These are phyloP conservation scores for Sapria himalayana DNA, from an alignment of 345 rosid genomes.

Conservation along the genomic window DNA sequence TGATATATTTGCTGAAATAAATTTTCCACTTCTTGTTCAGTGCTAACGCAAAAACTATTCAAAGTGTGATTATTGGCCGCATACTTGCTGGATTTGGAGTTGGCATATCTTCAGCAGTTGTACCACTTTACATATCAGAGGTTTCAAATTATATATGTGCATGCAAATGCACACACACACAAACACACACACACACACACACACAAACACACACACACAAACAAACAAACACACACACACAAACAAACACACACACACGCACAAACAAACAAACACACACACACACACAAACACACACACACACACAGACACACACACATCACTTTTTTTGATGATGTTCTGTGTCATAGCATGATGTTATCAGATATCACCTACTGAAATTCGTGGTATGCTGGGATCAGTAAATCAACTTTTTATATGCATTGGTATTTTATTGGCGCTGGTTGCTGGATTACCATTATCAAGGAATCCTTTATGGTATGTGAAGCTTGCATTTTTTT, in stretches of 20 bases:
- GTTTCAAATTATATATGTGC: conserved; percentile 20
- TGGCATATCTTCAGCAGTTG: conserved; percentile 90
- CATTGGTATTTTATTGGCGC: conserved; percentile 80
- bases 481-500: conserved; percentile 4
- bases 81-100: conserved; percentile 92
- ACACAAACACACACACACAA: no score
- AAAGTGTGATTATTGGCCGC: conserved; percentile 90
- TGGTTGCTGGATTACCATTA: conserved; percentile 92
- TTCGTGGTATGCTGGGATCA: conserved; percentile 91
- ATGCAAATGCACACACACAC: no score
- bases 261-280: no score
- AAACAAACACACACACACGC: no score
- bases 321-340: no score
- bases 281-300: no score
- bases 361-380: conserved; percentile 96
- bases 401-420: conserved; percentile 94
- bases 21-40: conserved; percentile 17
- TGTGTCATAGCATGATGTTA: no score
- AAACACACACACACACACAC: no score
- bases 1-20: background rate
- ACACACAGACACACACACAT: no score
- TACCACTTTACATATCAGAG: conserved; percentile 97
- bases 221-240: no score
- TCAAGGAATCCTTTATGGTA: conserved; percentile 81
- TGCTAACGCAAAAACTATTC: conserved; percentile 75